These are phyloP conservation scores for Westerdykella ornata DNA, from an alignment of 2,329 filamentous ascomycete genomes.

Conservation along the genomic window DNA sequence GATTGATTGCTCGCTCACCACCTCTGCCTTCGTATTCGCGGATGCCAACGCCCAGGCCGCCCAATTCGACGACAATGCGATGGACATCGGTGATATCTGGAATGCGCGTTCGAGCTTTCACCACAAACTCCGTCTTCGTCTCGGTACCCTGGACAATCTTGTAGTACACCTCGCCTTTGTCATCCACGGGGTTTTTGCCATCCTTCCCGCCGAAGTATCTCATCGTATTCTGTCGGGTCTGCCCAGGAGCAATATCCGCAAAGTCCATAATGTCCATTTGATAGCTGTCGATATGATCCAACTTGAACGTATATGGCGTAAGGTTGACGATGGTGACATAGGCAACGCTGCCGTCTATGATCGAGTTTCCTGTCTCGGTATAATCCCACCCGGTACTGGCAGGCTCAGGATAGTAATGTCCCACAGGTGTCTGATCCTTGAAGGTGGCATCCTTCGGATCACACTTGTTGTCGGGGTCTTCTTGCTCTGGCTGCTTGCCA, in stretches of 20 bases:
- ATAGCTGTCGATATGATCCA: neutral
- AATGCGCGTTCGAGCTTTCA: neutral
- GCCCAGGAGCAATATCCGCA: neutral
- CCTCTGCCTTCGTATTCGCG: neutral
- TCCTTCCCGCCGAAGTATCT: neutral
- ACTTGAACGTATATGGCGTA: neutral
- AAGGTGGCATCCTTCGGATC: neutral
- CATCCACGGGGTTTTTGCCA: neutral
- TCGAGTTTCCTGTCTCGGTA: neutral
- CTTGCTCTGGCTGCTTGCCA: neutral
- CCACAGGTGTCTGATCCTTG: neutral
- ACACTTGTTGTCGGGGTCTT: neutral
- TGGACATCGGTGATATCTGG: neutral
- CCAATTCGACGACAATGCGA: neutral
- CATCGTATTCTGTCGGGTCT: neutral
- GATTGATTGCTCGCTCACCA: neutral
- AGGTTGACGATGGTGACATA: neutral
- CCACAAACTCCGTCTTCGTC: neutral
- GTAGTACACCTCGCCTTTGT: neutral
- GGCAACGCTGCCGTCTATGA: neutral
- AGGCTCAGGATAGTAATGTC: neutral
- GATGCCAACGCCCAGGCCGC: neutral
- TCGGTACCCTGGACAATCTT: neutral
- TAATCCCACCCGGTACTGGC: neutral
- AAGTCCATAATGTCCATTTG: neutral